Evolutionary conservation across 2,329 filamentous ascomycete species (phyloP).

Genomic region (Ophiostoma australiae): DNA sequence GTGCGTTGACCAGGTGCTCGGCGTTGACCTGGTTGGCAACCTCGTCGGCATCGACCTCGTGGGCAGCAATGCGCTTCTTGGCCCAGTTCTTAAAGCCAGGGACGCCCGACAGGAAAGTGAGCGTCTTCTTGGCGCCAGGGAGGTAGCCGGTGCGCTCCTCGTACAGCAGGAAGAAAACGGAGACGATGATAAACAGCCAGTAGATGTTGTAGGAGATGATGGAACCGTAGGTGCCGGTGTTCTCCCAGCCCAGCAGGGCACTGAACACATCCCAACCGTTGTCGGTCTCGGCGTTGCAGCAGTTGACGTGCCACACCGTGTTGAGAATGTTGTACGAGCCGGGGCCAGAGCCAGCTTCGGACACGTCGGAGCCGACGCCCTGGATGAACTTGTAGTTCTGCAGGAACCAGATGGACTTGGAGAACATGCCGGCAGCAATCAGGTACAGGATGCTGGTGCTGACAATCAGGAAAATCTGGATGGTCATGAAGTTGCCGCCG

Average conservation of each 20-base stretch:
- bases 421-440: constrained; percentile 75
- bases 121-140: constrained; percentile 35
- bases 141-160: constrained; percentile 54
- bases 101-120: constrained; percentile 21
- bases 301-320: constrained; percentile 81
- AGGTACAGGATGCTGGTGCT: constrained; percentile 78
- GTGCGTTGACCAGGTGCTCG: constrained; percentile 22
- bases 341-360: constrained; percentile 51
- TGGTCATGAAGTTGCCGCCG: constrained; percentile 27
- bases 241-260: constrained; percentile 78
- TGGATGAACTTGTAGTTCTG: constrained; percentile 51
- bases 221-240: constrained; percentile 81
- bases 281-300: constrained; percentile 68
- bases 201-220: constrained; percentile 85
- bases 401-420: constrained; percentile 66
- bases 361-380: constrained; percentile 51
- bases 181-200: constrained; percentile 63
- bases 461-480: constrained; percentile 58
- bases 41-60: constrained; percentile 25
- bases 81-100: constrained; percentile 27
- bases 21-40: constrained; percentile 24
- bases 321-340: constrained; percentile 72
- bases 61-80: constrained; percentile 26
- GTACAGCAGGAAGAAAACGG: constrained; percentile 51
- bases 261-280: constrained; percentile 88